A percentile compares a stretch with the other conserved stretches of the same genome.
phyloP scores from a whole-genome alignment of 257 asterid genomes.

The Jaltomata sinuosa region DNA sequence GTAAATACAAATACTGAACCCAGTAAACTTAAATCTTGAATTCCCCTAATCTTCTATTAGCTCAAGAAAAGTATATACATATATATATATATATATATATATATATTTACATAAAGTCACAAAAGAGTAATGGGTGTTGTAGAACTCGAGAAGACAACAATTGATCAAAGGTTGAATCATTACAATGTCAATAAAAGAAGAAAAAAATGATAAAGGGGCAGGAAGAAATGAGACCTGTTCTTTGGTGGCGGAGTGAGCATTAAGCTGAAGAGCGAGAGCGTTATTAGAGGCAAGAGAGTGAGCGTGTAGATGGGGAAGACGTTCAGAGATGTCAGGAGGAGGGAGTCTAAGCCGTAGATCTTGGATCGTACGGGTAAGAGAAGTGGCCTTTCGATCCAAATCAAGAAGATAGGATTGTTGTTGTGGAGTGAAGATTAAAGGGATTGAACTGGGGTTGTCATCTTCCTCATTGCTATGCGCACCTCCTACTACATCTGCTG shows the following conservation, averaged over 20 bases:
- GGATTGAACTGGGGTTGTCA: slow-evolving; percentile 50
- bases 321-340: slow-evolving; percentile 87
- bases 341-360: slow-evolving; percentile 92
- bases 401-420: slow-evolving; percentile 60
- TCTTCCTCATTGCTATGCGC: slow-evolving; percentile 47
- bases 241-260: slow-evolving; percentile 91
- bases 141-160: background rate
- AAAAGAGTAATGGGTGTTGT: background rate
- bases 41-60: no score
- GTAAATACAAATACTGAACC: no score
- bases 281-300: slow-evolving; percentile 90
- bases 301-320: slow-evolving; percentile 95
- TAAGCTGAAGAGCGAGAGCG: slow-evolving; percentile 79
- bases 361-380: slow-evolving; percentile 84
- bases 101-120: no score
- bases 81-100: no score
- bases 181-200: no score
- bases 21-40: no score
- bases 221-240: slow-evolving; percentile 37
- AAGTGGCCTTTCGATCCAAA: slow-evolving; percentile 50
- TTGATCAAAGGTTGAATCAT: background rate
- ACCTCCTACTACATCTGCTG: slow-evolving; percentile 94
- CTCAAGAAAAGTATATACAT: no score
- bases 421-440: slow-evolving; percentile 71
- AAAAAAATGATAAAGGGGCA: background rate